phyloP scores from a whole-genome alignment of 2,329 filamentous ascomycete species.

The Colletotrichum endophyticum region DNA sequence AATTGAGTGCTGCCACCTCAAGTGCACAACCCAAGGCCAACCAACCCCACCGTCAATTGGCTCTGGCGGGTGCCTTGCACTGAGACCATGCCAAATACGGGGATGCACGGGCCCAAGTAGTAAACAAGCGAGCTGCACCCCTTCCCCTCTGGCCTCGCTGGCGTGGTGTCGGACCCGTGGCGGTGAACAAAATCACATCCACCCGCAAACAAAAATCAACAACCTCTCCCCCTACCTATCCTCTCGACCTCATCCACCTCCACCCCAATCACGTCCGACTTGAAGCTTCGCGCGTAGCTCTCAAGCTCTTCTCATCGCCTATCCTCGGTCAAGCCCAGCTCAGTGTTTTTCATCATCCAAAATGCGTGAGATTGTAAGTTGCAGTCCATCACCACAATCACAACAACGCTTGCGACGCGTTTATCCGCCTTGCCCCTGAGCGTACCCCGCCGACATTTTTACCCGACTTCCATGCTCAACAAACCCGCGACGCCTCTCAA shows the following conservation, averaged over 20 bases:
- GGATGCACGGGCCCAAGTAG: conserved; percentile 30
- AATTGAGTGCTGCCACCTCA: background rate
- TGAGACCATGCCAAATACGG: conserved; percentile 31
- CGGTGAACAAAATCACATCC: conserved; percentile 35
- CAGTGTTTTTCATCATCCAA: conserved; percentile 40
- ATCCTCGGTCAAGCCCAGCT: conserved; percentile 24
- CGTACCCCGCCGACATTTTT: conserved; percentile 24
- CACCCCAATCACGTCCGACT: conserved; percentile 20
- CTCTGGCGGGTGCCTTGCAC: conserved; percentile 12
- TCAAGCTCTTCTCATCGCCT: conserved; percentile 30
- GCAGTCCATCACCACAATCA: conserved; percentile 15
- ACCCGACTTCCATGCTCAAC: background rate
- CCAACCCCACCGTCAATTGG: conserved; percentile 5
- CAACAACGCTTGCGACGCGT: conserved; percentile 40
- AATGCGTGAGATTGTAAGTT: conserved; percentile 75
- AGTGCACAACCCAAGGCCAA: background rate
- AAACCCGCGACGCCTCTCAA: background rate
- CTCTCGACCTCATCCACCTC: conserved; percentile 28
- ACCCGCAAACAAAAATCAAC: conserved; percentile 40
- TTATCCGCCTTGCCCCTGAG: conserved; percentile 37
- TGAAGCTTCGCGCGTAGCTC: conserved; percentile 30
- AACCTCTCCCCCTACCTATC: conserved; percentile 29
- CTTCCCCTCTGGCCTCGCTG: conserved; percentile 10
- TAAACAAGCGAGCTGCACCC: conserved; percentile 40
- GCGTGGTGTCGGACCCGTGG: conserved; percentile 27